A percentile compares a stretch with the other conserved stretches of the same genome.
Conservation (phyloP, 331 rosid genomes). For the Acacia concinna region DNA sequence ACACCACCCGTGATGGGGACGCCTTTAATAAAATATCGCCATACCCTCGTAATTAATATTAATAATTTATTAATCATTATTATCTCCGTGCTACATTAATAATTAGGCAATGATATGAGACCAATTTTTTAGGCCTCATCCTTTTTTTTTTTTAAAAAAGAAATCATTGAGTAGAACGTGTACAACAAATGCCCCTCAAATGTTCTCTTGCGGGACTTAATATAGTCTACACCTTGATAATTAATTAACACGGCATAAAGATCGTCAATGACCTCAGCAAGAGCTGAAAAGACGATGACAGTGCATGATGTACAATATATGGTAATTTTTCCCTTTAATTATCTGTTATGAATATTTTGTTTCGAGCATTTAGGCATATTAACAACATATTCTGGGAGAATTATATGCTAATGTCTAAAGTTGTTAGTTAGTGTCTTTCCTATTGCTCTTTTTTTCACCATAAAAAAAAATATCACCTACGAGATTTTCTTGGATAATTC, state of each 20-base stretch:
- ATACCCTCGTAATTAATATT: background rate
- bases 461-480: too few relatives aligned
- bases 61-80: background rate
- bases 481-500: background rate
- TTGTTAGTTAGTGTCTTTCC: too few relatives aligned
- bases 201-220: background rate
- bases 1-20: constrained; percentile 12
- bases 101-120: background rate
- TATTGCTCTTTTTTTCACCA: too few relatives aligned
- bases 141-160: too few relatives aligned
- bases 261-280: background rate
- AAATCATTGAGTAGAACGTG: background rate
- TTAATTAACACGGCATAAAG: background rate
- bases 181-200: background rate
- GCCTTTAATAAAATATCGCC: background rate
- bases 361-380: too few relatives aligned
- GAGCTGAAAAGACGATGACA: background rate
- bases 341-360: background rate
- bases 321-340: too few relatives aligned
- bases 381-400: too few relatives aligned
- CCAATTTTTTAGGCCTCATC: background rate
- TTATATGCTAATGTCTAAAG: too few relatives aligned
- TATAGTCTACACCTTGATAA: background rate
- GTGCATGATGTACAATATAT: background rate
- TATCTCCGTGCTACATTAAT: background rate